Evolutionary conservation across 208 protist genomes (phyloP).

Genomic region (Leishmania braziliensis): DNA sequence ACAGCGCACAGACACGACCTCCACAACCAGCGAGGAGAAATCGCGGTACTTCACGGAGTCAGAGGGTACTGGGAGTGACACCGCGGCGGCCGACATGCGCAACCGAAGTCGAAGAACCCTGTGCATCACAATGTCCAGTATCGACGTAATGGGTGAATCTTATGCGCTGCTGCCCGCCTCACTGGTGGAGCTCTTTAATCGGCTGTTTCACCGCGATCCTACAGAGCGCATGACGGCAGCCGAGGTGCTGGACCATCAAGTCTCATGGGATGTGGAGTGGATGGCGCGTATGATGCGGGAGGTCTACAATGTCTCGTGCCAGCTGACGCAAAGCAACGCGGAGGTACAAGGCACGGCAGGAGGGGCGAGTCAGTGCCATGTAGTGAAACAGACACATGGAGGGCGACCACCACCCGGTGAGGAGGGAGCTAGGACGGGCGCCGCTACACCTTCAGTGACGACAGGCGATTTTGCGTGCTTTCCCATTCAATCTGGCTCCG

Average conservation of each 20-base stretch:
- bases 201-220: slow-evolving; percentile 70
- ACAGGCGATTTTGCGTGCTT: background rate
- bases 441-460: background rate
- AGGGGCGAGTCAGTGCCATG: background rate
- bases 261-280: slow-evolving; percentile 80
- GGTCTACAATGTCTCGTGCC: slow-evolving; percentile 39
- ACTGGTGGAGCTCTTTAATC: slow-evolving; percentile 75
- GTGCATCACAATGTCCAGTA: slow-evolving; percentile 50
- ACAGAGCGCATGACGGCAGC: slow-evolving; percentile 72
- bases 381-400: background rate
- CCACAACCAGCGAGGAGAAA: background rate
- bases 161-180: slow-evolving; percentile 49
- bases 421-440: background rate
- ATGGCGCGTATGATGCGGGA: slow-evolving; percentile 65
- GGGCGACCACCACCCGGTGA: background rate
- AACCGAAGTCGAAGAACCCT: slow-evolving; percentile 35
- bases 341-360: slow-evolving; percentile 10
- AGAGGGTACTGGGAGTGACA: background rate
- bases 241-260: slow-evolving; percentile 73
- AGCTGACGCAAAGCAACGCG: slow-evolving; percentile 18
- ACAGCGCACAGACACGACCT: background rate
- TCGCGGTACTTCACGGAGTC: background rate
- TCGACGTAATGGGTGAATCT: slow-evolving; percentile 40
- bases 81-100: background rate
- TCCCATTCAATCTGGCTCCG: background rate